Evolutionary conservation across 2,329 filamentous ascomycete genomes (phyloP).

Genomic region (Phyllosticta citribraziliensis): DNA sequence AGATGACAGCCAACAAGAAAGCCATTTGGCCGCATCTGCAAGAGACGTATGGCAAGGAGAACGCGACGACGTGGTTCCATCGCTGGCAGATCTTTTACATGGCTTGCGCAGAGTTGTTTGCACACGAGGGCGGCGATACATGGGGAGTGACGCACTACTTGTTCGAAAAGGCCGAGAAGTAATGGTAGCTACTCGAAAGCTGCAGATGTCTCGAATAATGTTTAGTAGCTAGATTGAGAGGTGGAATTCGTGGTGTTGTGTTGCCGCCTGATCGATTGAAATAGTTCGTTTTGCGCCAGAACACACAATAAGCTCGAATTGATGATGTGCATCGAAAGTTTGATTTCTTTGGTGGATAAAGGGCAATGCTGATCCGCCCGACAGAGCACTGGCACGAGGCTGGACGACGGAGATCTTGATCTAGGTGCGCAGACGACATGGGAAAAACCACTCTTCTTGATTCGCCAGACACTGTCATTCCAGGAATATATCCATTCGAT

Average conservation of each 20-base stretch:
- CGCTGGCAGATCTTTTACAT: constrained; percentile 65
- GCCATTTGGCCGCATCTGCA: constrained; percentile 54
- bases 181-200: background rate
- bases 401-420: background rate
- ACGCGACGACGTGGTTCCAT: constrained; percentile 54
- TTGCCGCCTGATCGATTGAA: background rate
- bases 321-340: background rate
- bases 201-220: background rate
- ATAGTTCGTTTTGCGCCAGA: background rate
- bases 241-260: background rate
- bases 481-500: background rate
- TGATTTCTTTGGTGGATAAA: background rate
- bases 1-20: constrained; percentile 48
- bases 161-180: constrained; percentile 45
- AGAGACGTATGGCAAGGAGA: constrained; percentile 54
- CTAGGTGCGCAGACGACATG: background rate
- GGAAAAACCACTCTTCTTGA: background rate
- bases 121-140: constrained; percentile 53
- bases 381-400: background rate
- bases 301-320: background rate
- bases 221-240: background rate
- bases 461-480: background rate
- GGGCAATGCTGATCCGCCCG: background rate
- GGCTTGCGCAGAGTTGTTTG: constrained; percentile 61
- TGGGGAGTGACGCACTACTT: constrained; percentile 61